Base-by-base conservation (phyloP, 208 protist species). In the Angomonas ambiguus region DNA sequence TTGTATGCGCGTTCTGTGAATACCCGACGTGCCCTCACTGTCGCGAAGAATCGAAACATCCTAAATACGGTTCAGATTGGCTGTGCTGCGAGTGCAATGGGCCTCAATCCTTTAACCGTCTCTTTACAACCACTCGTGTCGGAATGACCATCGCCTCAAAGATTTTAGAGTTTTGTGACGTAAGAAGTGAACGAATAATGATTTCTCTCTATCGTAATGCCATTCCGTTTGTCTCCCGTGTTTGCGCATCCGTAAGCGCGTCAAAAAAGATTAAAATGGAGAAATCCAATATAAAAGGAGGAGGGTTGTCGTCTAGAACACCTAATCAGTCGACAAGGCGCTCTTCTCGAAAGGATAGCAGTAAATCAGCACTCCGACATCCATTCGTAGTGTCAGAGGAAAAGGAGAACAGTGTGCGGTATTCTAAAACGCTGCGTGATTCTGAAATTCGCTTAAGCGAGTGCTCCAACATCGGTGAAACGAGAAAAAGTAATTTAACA, bases 131-230 rank as follows among this genome's bases (percentile, higher is more conserved):
- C 20, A 95, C 85, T 1, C 73, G 62, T 10, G 63, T 73, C 25
- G 88, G 88, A 16, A 34, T 72, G 2, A 48, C 60, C n/a, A 53
- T 92, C 3, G 77, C 91, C n/a, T 33, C 80, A 22, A 73, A 65
- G 31, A 73, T 92, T 18, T 64, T 91, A 48, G 81, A 71, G 65
- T 95, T 75, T 76, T 92, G 83, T 75, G 85, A 95, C 34, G 59
- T 74, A 30, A 81, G 77, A 18, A 53, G 73, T 20, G 72, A 80
- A 65, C 83, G 83, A 6, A 71, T 91, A 22, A 60, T 95, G 58
- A 72, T 72, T 28, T 87, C 72, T 63, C 74, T 95, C 41, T 92
- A 92, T 61, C 83, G 71, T 57, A 53, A 45, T 18, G 57, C 71
- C 8, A 5, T 25, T 25, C 72, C 53, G 28, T 60, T 66, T 25